phyloP scores from a whole-genome alignment of 2,329 filamentous ascomycete species.

The Aspergillus piperis region DNA sequence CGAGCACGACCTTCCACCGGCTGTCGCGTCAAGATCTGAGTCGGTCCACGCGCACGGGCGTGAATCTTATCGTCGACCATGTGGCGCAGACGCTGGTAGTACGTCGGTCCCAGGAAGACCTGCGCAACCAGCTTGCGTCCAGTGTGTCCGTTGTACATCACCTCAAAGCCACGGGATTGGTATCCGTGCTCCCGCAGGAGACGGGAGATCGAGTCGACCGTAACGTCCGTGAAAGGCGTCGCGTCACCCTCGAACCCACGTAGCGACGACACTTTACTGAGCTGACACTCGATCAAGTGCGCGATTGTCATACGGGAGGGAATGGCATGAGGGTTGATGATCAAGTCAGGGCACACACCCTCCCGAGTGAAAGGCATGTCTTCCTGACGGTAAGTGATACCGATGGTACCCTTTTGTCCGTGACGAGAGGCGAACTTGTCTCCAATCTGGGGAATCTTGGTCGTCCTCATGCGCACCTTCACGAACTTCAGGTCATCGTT shows the following conservation, averaged over 20 bases:
- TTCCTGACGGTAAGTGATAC: conserved; percentile 95
- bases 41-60: conserved; percentile 92
- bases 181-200: conserved; percentile 87
- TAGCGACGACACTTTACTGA: conserved; percentile 92
- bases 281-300: conserved; percentile 97
- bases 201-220: conserved; percentile 87
- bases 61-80: conserved; percentile 99
- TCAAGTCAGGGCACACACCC: conserved; percentile 89
- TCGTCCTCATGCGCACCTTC: conserved; percentile 95
- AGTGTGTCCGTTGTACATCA: conserved; percentile 99
- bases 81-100: conserved; percentile 97
- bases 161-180: conserved; percentile 94
- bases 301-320: conserved; percentile 99
- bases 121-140: conserved; percentile 90
- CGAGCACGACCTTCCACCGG: conserved; percentile 97
- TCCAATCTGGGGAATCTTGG: conserved; percentile 96
- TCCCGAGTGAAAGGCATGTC: conserved; percentile 98
- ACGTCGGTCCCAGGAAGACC: conserved; percentile 95
- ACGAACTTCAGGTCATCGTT: conserved; percentile 92
- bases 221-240: conserved; percentile 96
- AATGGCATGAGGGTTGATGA: conserved; percentile 99
- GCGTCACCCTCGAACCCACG: conserved; percentile 96
- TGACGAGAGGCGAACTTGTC: conserved; percentile 99
- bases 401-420: conserved; percentile 98
- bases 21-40: conserved; percentile 95